Evolutionary conservation across 805 yeast species (phyloP).

Genomic region (Trichomonascus vanleenenianus): DNA sequence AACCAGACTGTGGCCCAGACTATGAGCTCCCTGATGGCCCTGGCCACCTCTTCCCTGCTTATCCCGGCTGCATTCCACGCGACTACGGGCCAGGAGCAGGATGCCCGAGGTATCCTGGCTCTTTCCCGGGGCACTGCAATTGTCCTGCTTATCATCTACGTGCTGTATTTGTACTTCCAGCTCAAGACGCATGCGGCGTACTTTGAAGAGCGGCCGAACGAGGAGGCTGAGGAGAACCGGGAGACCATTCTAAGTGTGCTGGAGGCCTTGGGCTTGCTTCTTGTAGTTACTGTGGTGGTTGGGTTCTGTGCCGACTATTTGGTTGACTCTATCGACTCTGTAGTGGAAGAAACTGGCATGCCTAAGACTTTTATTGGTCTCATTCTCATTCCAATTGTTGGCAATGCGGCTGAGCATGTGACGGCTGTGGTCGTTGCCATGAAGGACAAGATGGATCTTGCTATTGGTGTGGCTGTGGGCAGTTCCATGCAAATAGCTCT

Average conservation of each 20-base stretch:
- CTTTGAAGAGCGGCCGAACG: constrained; percentile 44
- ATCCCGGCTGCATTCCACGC: constrained; percentile 97
- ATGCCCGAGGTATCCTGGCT: constrained; percentile 42
- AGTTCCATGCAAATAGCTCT: constrained; percentile 92
- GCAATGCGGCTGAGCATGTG: constrained; percentile 98
- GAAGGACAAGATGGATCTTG: constrained; percentile 95
- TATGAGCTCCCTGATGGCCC: constrained; percentile 88
- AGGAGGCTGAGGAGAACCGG: constrained; percentile 15
- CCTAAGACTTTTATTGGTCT: constrained; percentile 94
- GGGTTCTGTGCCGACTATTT: constrained; percentile 89
- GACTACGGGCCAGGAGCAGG: constrained; percentile 36
- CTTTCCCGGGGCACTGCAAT: constrained; percentile 83
- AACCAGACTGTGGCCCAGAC: constrained; percentile 98
- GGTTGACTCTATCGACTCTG: constrained; percentile 87
- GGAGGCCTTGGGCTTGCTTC: constrained; percentile 47
- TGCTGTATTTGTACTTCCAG: constrained; percentile 78
- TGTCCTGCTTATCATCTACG: constrained; percentile 67
- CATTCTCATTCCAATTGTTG: constrained; percentile 91
- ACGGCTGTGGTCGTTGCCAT: constrained; percentile 92
- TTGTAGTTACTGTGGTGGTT: constrained; percentile 65
- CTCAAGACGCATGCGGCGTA: constrained; percentile 73
- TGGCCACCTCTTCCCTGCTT: constrained; percentile 79
- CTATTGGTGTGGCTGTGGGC: constrained; percentile 95
- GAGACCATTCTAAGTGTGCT: constrained; percentile 42
- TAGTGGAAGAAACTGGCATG: constrained; percentile 76